phyloP scores from a whole-genome alignment of 306 rosid genomes.

The Inga oerstediana region DNA sequence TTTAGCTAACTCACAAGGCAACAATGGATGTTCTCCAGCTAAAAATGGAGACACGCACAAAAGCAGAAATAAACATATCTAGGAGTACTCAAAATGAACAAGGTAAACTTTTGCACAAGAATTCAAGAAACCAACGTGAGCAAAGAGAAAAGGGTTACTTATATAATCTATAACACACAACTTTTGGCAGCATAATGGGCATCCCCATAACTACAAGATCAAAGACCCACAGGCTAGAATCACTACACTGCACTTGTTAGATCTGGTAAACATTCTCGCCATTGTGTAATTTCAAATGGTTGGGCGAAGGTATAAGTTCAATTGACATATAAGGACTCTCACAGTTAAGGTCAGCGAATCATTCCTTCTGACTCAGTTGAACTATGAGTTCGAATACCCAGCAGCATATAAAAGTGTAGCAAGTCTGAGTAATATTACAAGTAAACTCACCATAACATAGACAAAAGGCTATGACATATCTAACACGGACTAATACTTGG shows the following conservation, averaged over 20 bases:
- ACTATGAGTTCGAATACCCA: neutral
- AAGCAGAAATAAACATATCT: neutral
- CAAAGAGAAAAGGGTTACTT: neutral
- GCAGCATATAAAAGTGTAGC: neutral
- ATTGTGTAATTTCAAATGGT: neutral
- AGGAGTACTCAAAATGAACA: neutral
- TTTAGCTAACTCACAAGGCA: neutral
- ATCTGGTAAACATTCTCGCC: neutral
- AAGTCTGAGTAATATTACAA: neutral
- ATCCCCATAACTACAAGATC: neutral
- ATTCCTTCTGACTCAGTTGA: constrained; percentile 2
- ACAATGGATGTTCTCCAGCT: neutral
- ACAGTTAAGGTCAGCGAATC: neutral
- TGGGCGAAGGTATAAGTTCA: neutral
- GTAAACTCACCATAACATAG: neutral
- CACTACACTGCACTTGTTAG: neutral
- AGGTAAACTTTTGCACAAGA: neutral
- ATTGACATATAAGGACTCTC: neutral
- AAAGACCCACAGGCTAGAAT: neutral
- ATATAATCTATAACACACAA: neutral
- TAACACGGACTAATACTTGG: neutral
- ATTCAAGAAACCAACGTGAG: neutral
- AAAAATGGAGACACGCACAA: neutral
- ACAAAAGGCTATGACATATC: neutral
- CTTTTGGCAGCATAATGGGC: neutral